These are phyloP conservation scores for Kodamaea arcana DNA, from an alignment of 1,139 yeast genomes.

Conservation along the genomic window DNA sequence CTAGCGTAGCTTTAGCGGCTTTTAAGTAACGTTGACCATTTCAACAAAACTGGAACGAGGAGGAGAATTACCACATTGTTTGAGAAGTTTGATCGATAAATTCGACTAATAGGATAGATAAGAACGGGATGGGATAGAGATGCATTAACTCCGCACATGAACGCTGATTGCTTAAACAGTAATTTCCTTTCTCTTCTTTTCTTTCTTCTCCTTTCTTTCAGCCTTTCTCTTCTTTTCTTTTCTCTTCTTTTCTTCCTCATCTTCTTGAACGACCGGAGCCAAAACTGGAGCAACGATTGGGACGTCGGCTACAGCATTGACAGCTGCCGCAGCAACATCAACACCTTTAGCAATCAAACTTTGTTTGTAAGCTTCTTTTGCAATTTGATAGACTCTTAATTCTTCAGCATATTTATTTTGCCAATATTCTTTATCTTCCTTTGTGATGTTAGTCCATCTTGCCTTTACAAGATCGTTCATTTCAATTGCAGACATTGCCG, in stretches of 20 bases:
- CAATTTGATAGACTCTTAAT: conserved; percentile 58
- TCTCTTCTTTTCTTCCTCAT: conserved; percentile 11
- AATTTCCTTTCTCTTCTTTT: conserved; percentile 11
- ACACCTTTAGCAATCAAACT: conserved; percentile 30
- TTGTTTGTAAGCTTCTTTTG: conserved; percentile 59
- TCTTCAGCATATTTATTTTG: conserved; percentile 67
- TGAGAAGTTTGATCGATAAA: too few relatives aligned
- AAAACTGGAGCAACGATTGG: conserved; percentile 13
- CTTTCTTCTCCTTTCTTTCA: conserved; percentile 14
- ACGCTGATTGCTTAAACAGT: neutral
- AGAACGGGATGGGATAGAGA: too few relatives aligned
- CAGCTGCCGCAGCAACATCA: conserved; percentile 10
- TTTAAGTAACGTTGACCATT: too few relatives aligned
- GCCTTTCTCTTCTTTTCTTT: conserved; percentile 25
- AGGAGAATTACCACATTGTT: too few relatives aligned
- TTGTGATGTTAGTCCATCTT: conserved; percentile 70
- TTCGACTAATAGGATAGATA: too few relatives aligned
- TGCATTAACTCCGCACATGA: too few relatives aligned
- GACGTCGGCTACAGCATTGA: conserved; percentile 14
- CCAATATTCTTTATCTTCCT: conserved; percentile 70
- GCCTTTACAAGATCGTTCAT: conserved; percentile 74
- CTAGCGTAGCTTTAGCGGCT: too few relatives aligned
- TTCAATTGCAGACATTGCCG: conserved; percentile 67
- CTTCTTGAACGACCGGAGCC: conserved; percentile 12
- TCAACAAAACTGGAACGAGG: too few relatives aligned